Base-by-base conservation (phyloP, 2,329 filamentous ascomycete species). In the Chaetomiaceae sp. region DNA sequence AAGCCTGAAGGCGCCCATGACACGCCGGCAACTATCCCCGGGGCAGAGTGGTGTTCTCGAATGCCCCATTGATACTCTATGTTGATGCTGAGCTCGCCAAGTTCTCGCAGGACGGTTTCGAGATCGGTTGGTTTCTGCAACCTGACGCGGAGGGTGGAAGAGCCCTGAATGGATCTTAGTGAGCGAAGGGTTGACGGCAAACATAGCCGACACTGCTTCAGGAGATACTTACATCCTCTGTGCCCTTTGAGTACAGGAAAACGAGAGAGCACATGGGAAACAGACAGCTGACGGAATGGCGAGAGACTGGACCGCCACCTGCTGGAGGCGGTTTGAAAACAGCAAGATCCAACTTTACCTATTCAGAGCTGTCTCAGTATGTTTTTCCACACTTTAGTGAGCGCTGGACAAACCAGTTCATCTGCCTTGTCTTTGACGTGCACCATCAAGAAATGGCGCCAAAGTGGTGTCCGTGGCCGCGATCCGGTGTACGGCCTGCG, bases 371-470 rank as follows among this genome's bases (percentile, higher is more conserved):
- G 10, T 13, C 37, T 53, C 42, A 52, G 30, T 16, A 5, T 14
- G 5, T 11, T 7, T 10, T 4, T 13, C 1, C 14, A 13, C 5
- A 1, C 18, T 11, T 5, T n/a, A 23, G 5, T 6, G 37, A 13
- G 5, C 5, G 1, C 16, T 5, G 3, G 21, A 46, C 46, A 43
- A 29, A 62, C 60, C 33, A 63, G 51, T 25, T 63, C 61, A 37
- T 61, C 56, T 8, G 60, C 61, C 27, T 58, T 61, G 51, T 63
- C 61, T 27, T 59, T 62, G 14, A 63, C 58, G 48, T 63, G 61
- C 2, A 63, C 52, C 61, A 63, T 61, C 40, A 63, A 27, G 18
- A 57, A 51, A 44, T 59, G 53, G 11, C 56, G 59, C 53, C 51
- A 56, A 14, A 53, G 14, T 2, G 59, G 53, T 16, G 48, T 30